A percentile compares a stretch with the other conserved stretches of the same genome.
Conservation (phyloP, 164 flowering plant species). For the Chimonanthus salicifolius region DNA sequence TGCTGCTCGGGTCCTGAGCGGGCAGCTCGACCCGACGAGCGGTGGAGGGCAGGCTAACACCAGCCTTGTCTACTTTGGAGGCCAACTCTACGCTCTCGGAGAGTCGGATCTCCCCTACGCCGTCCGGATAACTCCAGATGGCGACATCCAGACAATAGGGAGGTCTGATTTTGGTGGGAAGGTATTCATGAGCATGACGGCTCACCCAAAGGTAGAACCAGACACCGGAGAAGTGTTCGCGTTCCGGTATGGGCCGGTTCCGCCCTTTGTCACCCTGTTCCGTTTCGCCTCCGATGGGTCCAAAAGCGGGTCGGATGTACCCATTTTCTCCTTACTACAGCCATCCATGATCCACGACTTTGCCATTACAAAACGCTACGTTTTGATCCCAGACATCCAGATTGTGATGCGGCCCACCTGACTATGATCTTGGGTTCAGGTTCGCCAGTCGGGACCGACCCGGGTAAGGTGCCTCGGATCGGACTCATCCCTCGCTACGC, state of each 20-base stretch:
- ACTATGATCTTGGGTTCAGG: constrained; percentile 37
- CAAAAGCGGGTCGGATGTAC: constrained; percentile 56
- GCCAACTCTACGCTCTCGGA: constrained; percentile 49
- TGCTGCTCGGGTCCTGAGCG: constrained; percentile 39
- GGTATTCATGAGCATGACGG: constrained; percentile 62
- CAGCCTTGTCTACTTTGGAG: constrained; percentile 48
- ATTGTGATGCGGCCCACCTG: constrained; percentile 50
- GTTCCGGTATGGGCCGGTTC: constrained; percentile 53
- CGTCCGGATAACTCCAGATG: constrained; percentile 33
- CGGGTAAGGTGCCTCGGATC: constrained; percentile 42
- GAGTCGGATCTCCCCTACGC: constrained; percentile 76
- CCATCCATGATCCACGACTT: constrained; percentile 77
- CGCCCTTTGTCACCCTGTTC: constrained; percentile 62
- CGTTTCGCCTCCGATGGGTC: constrained; percentile 37
- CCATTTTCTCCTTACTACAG: constrained; percentile 42
- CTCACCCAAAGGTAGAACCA: constrained; percentile 72
- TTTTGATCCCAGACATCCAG: constrained; percentile 59
- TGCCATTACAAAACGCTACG: constrained; percentile 59
- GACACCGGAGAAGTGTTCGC: constrained; percentile 65
- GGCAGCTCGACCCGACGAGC: constrained; percentile 41
- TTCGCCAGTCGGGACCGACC: constrained; percentile 42
- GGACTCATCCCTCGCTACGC: constrained; percentile 73
- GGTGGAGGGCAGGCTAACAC: constrained; percentile 80
- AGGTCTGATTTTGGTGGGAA: constrained; percentile 54
- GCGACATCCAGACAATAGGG: constrained; percentile 62